Evolutionary conservation across 2,329 filamentous ascomycete genomes (phyloP), one percentile per base, ranked within the genome.

Genomic region (Sclerotinia minor): DNA sequence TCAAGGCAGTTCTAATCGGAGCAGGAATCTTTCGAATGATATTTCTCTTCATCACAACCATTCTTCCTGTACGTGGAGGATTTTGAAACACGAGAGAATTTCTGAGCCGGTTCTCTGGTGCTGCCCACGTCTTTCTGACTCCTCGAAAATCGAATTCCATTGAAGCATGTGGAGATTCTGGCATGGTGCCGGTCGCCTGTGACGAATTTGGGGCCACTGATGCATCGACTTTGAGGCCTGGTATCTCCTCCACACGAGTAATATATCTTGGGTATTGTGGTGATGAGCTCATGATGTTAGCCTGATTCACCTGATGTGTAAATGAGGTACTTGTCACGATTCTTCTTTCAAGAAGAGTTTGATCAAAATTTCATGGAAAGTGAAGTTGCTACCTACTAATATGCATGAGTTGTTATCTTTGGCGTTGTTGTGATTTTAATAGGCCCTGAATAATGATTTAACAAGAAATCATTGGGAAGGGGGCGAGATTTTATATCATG

Each of bases 11-110:
- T 26, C 59, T 38, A 1, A 50, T 61, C 21, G 59, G 32, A 61
- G 15, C 26, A n/a, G 59, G 32, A 4, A 61, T 61, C 32, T 24
- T 61, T 5, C 29, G 45, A 24, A 61, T 50, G 21, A 61, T 38
- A 8, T 26, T 50, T 24, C 59, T 61, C 59, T 26, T 61, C 59
- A 61, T 38, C 21, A 38, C 15, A 6, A 26, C 21, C 32, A 61
- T 38, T 38, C 45, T 21, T 26, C n/a, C 15, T 26, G 29, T 50
- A n/a, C 21, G 59, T n/a, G 24, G 55, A 26, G 19, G 15, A 38
- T 38, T 24, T 11, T 50, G 45, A 32, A 38, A 19, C 26, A 32
- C 3, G 11, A 38, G 32, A n/a, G 45, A 49, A 19, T 24, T 38
- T 5, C 9, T 29, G 29, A 49, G 26, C n/a, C 19, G 11, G 32